phyloP scores from a whole-genome alignment of 2,329 filamentous ascomycete genomes.

The Talaromyces sp. region DNA sequence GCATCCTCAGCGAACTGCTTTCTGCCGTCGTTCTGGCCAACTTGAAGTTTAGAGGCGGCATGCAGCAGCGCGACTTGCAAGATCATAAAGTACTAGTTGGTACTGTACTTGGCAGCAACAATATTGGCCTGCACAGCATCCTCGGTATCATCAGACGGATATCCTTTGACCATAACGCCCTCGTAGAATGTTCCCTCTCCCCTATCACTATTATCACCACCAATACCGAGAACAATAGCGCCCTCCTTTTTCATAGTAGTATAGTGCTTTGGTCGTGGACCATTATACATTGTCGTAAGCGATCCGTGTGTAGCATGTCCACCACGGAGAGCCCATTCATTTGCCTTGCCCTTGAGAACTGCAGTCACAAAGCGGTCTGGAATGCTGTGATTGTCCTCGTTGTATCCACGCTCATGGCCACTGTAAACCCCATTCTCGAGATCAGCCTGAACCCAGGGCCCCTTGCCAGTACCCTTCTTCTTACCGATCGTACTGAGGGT shows the following conservation, averaged over 20 bases:
- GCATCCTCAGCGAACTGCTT: no score
- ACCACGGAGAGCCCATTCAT: constrained; percentile 5
- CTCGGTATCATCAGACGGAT: constrained; percentile 6
- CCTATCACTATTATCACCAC: constrained; percentile 7
- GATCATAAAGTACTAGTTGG: background rate
- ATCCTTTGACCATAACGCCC: constrained; percentile 6
- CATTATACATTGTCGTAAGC: constrained; percentile 1
- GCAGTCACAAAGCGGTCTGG: constrained; percentile 4
- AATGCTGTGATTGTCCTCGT: background rate
- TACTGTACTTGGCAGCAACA: background rate
- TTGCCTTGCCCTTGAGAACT: constrained; percentile 4
- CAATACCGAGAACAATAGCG: constrained; percentile 8
- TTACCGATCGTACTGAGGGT: background rate
- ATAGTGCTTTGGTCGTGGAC: constrained; percentile 3
- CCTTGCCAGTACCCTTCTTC: constrained; percentile 1
- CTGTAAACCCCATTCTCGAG: constrained; percentile 3
- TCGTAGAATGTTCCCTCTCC: constrained; percentile 10
- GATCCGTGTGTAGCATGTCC: constrained; percentile 3
- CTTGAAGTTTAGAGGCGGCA: no score
- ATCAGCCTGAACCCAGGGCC: constrained; percentile 9
- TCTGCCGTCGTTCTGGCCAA: no score
- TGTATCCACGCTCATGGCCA: background rate
- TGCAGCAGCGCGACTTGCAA: background rate
- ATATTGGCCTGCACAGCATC: constrained; percentile 7
- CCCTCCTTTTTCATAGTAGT: constrained; percentile 7